Base-by-base conservation (phyloP, 495 filamentous ascomycete species). In the Penicillium canariense region DNA sequence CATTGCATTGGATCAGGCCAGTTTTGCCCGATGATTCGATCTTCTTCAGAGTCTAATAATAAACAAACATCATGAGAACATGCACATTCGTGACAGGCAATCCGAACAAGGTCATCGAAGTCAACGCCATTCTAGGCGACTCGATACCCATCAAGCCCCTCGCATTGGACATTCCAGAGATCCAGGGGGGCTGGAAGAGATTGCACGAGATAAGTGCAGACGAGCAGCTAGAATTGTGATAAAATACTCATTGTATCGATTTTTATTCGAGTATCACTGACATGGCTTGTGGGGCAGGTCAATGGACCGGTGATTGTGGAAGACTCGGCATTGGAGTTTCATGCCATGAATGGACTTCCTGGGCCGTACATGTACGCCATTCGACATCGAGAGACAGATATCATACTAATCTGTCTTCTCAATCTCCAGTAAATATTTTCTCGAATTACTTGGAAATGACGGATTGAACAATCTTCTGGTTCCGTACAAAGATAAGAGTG, bases 261-360 rank as follows among this genome's bases (percentile, higher is more conserved):
- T 15, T 7, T 20, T n/a, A 3, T 31, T 27, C 5, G 12, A 36
- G 14, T 15, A 28, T 28, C 0, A 26, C 23, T 51, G 15, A 48
- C 35, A 7, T 32, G 5, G 5, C 1, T 12, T 42, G 5, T 14
- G 6, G 32, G 8, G 0, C 20, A 92, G 89, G 65, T 90, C 39
- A 59, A 81, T 52, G 91, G 90, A 1, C 89, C 92, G 7, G 92
- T 96, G 23, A 77, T 96, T n/a, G 88, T 94, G n/a, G 91, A 96
- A 69, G 91, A 96, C 72, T 96, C 91, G 10, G 88, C 85, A 66
- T 74, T 96, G 32, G 90, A 88, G 73, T 96, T 96, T 68, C 83
- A 87, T 66, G 90, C 90, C 11, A 75, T 94, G 54, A 81, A 86
- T 20, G 87, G 86, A 14, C 73, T 96, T 40, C 92, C 91, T 11